A percentile compares a stretch with the other conserved stretches of the same genome.
phyloP scores from a whole-genome alignment of 805 yeast species.

The Ogataea degrootiae region DNA sequence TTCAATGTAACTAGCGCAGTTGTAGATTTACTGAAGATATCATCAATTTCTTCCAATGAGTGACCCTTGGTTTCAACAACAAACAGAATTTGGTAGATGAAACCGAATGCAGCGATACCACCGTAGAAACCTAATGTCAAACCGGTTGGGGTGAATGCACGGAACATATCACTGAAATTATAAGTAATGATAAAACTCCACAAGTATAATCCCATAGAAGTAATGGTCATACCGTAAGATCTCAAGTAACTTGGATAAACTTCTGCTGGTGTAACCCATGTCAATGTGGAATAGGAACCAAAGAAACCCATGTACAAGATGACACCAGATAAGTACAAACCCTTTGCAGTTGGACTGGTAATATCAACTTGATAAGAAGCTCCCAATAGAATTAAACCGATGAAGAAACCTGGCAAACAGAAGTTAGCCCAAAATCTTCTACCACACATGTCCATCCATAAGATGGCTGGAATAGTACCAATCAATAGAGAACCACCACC shows the following conservation, averaged over 20 bases:
- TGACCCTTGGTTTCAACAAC: constrained; percentile 71
- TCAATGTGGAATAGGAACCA: constrained; percentile 61
- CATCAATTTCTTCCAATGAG: constrained; percentile 70
- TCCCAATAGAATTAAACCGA: constrained; percentile 59
- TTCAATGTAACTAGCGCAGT: constrained; percentile 33
- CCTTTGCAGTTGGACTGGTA: constrained; percentile 45
- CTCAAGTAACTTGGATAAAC: constrained; percentile 55
- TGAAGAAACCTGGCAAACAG: constrained; percentile 47
- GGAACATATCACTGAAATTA: constrained; percentile 54
- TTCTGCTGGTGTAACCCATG: constrained; percentile 69
- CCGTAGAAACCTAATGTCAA: constrained; percentile 64
- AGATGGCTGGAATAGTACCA: constrained; percentile 63
- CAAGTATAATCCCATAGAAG: constrained; percentile 50
- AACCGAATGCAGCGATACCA: constrained; percentile 57
- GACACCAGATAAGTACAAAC: constrained; percentile 57
- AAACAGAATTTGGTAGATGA: constrained; percentile 48
- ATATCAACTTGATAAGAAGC: constrained; percentile 46
- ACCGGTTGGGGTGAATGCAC: constrained; percentile 57
- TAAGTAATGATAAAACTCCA: constrained; percentile 63
- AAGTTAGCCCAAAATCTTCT: constrained; percentile 60
- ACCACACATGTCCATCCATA: constrained; percentile 54
- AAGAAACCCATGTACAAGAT: constrained; percentile 62
- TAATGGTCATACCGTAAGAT: constrained; percentile 61
- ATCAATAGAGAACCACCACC: constrained; percentile 60
- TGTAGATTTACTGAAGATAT: constrained; percentile 49